Percentiles rank a stretch among this genome's conserved stretches.
Evolutionary conservation across 2,329 filamentous ascomycete genomes (phyloP).

Genomic region (Lojkania enalia): DNA sequence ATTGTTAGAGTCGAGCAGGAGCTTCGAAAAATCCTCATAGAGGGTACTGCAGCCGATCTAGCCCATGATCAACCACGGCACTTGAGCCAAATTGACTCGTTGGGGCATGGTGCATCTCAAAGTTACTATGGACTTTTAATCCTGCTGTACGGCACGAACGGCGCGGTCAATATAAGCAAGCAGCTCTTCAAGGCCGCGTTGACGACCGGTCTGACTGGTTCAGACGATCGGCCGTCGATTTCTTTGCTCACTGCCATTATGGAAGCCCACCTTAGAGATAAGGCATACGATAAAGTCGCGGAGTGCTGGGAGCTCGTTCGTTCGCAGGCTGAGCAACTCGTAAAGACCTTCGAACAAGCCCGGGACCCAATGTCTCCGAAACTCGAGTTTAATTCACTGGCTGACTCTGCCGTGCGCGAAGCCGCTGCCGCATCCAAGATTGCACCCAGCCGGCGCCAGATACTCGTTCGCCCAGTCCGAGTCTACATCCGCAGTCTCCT

Average conservation of each 20-base stretch:
- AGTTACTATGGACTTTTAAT: conserved; percentile 61
- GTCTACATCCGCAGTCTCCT: conserved; percentile 58
- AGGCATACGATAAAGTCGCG: conserved; percentile 63
- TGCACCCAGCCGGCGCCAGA: conserved; percentile 48
- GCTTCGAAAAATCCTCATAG: conserved; percentile 31
- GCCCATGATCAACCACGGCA: conserved; percentile 32
- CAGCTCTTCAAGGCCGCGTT: conserved; percentile 29
- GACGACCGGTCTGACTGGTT: conserved; percentile 6
- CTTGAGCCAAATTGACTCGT: conserved; percentile 24
- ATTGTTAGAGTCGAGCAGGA: conserved; percentile 31
- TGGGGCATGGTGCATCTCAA: conserved; percentile 49
- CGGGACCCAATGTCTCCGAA: conserved; percentile 38
- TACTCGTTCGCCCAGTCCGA: conserved; percentile 54
- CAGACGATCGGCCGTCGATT: conserved; percentile 27
- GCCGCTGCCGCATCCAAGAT: conserved; percentile 27
- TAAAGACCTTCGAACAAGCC: conserved; percentile 35
- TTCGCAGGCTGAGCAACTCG: conserved; percentile 52
- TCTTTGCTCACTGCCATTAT: conserved; percentile 63
- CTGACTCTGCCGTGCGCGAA: conserved; percentile 24
- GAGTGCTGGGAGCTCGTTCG: conserved; percentile 68
- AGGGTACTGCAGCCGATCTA: conserved; percentile 32
- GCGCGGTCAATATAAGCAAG: conserved; percentile 48
- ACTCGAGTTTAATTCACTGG: conserved; percentile 21
- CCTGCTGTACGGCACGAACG: conserved; percentile 55
- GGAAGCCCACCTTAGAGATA: conserved; percentile 62